phyloP scores from a whole-genome alignment of 371 early-diverging fungal genomes.

The Mucor lusitanicus region DNA sequence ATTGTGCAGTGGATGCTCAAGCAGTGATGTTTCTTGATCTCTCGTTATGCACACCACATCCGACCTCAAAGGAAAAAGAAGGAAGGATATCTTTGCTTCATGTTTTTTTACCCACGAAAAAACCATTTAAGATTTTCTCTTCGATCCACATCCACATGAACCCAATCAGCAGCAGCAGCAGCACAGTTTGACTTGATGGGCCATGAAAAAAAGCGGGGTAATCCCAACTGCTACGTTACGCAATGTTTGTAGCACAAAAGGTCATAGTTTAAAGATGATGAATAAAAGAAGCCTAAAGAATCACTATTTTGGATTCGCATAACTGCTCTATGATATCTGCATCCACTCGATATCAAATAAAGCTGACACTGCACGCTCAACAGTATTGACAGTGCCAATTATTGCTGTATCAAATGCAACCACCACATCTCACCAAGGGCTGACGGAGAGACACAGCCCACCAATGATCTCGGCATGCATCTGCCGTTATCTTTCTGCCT shows the following conservation, averaged over 20 bases:
- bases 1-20: not conserved
- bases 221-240: not conserved
- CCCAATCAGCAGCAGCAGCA: conserved; percentile 3
- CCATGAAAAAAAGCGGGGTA: conserved; percentile 25
- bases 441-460: not conserved
- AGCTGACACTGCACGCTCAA: not conserved
- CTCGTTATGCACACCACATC: not conserved
- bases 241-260: conserved; percentile 9
- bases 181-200: conserved; percentile 3
- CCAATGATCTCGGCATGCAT: not conserved
- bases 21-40: not conserved
- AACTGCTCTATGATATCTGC: not conserved
- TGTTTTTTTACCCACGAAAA: conserved; percentile 5
- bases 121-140: conserved; percentile 8
- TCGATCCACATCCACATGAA: not conserved
- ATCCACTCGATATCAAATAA: not conserved
- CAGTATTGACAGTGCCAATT: not conserved
- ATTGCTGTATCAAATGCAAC: not conserved
- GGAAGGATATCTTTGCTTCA: not conserved
- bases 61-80: not conserved
- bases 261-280: not conserved
- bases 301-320: not conserved
- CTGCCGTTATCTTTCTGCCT: not conserved
- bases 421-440: not conserved
- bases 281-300: not conserved